These are phyloP conservation scores for Tetradesmus lagerheimii DNA, from an alignment of 139 green algal species.

Conservation along the genomic window DNA sequence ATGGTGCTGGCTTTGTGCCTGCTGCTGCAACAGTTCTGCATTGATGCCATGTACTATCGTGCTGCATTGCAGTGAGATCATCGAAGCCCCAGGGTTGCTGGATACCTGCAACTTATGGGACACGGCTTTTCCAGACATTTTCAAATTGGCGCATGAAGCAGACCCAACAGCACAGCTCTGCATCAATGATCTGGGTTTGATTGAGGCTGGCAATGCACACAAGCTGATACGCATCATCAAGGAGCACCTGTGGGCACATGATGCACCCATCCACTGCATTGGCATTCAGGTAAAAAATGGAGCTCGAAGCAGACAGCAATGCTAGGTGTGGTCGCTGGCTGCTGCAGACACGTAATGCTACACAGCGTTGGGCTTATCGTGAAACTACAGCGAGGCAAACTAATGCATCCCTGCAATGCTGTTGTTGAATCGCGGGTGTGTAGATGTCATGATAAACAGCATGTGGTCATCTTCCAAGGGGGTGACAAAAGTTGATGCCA, in stretches of 20 bases:
- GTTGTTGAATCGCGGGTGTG: too few species aligned
- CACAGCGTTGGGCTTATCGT: too few species aligned
- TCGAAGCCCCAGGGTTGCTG: conserved; percentile 5
- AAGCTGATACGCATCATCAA: conserved; percentile 8
- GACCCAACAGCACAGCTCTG: conserved; percentile 37
- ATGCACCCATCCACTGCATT: conserved; percentile 40
- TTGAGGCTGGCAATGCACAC: neutral
- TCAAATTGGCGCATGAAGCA: conserved; percentile 31
- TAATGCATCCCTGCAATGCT: too few species aligned
- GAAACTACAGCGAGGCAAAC: too few species aligned
- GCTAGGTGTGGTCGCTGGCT: neutral
- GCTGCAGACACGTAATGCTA: too few species aligned
- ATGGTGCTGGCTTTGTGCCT: too few species aligned
- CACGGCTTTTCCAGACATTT: neutral
- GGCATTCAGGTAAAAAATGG: neutral
- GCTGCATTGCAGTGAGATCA: neutral
- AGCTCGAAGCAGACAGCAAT: neutral
- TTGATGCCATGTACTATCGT: too few species aligned
- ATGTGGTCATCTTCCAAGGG: too few species aligned
- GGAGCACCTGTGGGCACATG: neutral
- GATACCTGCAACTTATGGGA: conserved; percentile 19
- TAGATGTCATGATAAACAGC: too few species aligned
- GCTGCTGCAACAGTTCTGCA: too few species aligned
- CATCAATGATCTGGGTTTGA: conserved; percentile 37
- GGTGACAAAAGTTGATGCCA: too few species aligned